Base-by-base conservation (phyloP, 2,329 filamentous ascomycete genomes). In the Tolypocladium paradoxum region DNA sequence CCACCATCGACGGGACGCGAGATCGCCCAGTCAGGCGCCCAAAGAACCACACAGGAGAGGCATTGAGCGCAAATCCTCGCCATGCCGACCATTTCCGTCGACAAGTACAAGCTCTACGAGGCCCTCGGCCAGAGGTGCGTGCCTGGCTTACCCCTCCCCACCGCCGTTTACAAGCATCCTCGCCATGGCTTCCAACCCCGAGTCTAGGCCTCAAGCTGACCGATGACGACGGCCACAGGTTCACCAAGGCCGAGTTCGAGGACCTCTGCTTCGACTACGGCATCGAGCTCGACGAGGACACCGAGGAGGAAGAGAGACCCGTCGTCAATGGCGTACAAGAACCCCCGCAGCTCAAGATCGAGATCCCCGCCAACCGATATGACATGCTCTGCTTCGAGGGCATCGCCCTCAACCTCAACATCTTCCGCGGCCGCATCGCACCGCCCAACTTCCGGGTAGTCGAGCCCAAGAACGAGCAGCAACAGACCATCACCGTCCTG, bases 201-300 rank as follows among this genome's bases (percentile, higher is more conserved):
- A 45, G 24, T 56, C 36, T 29, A 11, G 20, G 45, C 24, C 31
- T 12, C 62, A 63, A 53, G 65, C 59, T 56, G 46, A 53, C 29
- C 54, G 14, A 36, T 22, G 53, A 27, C 50, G 49, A 48, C 40
- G 36, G 12, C 40, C 43, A 40, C 55, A 91, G 87, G 61, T 92
- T 88, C 72, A 96, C 92, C 53, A 93, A 89, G 58, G 83, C 95
- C 64, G 89, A 95, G 66, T 99, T 99, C 67, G 93, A 99, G 71
- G 88, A 95, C 67, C 79, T 99, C 62, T 97, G 93, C 73, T 99
- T 99, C 79, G 92, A 99, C 65, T 99, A 96, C 68, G 91, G 91
- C 55, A 95, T 99, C 68, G 93, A 99, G 73, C 82, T 99, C 62
- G 93, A 99, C 74, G 92, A 97, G 75, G 93, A 99, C 70, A 93